Evolutionary conservation across 129 eudicot genomes (phyloP), one percentile per base, ranked within the genome.

Genomic region (Flaveria linearis): DNA sequence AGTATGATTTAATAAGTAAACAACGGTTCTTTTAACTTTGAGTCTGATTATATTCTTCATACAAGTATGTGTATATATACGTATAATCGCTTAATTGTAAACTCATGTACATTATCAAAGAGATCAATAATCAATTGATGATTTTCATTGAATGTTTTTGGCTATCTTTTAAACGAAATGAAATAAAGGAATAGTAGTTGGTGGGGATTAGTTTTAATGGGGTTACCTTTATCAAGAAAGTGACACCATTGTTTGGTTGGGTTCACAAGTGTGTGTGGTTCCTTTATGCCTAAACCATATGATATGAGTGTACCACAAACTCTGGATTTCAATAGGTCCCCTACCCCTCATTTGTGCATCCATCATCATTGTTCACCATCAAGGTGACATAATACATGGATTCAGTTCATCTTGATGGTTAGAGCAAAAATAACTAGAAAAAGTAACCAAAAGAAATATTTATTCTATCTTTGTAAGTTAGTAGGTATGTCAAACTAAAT

Each of bases 231-330:
- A n/a, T 60, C 46, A 60, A 74, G 78, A 74, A 74, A 74, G 47
- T 74, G 78, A 60, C 78, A 74, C 60, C 55, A 42, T 60, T 60
- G 69, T 33, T 15, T 61, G 42, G 26, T 61, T 61, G 68, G 72
- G 78, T 23, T 72, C 78, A 79, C 83, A 41, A 72, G 73, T 51
- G 73, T 79, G 60, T 72, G 73, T 79, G 83, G 83, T 72, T 79
- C 83, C 78, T 72, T 72, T 79, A 50, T 79, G 78, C 73, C 78
- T 63, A 79, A 63, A 79, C 83, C 83, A 63, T 61, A 61, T 62
- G 78, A 72, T 25, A 60, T 61, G 41, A 61, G 83, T 79, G 73
- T 72, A 79, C 83, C 78, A 36, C 57, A 79, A 23, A 50, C 83
- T 14, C 57, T 79, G 66, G 73, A 62, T 61, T 71, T 62, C 56